Percentiles rank a stretch among this genome's conserved stretches.
phyloP scores from a whole-genome alignment of 768 basidiomycete species.

The Leccinum imitatum region DNA sequence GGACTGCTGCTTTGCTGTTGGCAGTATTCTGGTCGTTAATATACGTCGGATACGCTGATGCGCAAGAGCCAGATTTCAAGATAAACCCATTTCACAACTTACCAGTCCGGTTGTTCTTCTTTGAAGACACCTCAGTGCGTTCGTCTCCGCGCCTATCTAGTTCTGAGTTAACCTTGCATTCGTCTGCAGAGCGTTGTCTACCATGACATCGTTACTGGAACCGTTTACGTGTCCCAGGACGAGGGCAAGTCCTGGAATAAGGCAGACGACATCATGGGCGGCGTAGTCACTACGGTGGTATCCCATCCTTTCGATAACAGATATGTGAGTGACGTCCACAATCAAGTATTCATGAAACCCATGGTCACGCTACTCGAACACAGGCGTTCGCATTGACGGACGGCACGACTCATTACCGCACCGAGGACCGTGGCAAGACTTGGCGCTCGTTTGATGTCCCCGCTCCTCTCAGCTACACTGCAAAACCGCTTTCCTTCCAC shows the following conservation, averaged over 20 bases:
- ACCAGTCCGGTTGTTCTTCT: constrained; percentile 81
- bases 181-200: constrained; percentile 63
- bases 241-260: constrained; percentile 77
- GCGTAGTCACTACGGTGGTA: constrained; percentile 68
- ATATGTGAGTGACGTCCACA: constrained; percentile 47
- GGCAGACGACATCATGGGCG: constrained; percentile 51
- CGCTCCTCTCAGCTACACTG: constrained; percentile 42
- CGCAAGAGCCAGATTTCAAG: constrained; percentile 48
- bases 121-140: constrained; percentile 86
- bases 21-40: constrained; percentile 25
- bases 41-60: constrained; percentile 24
- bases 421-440: constrained; percentile 81
- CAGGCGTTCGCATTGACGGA: constrained; percentile 88
- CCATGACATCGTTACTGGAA: constrained; percentile 68
- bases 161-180: background rate
- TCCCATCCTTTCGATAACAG: constrained; percentile 84
- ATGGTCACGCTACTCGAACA: background rate
- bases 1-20: constrained; percentile 28
- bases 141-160: background rate
- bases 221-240: constrained; percentile 76
- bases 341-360: constrained; percentile 1
- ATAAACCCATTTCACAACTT: constrained; percentile 65
- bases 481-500: constrained; percentile 82
- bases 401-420: constrained; percentile 78
- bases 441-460: constrained; percentile 85